Percentiles rank a stretch among this genome's conserved stretches.
Conservation (phyloP, 345 rosid species). For the Eutrema yunnanense region DNA sequence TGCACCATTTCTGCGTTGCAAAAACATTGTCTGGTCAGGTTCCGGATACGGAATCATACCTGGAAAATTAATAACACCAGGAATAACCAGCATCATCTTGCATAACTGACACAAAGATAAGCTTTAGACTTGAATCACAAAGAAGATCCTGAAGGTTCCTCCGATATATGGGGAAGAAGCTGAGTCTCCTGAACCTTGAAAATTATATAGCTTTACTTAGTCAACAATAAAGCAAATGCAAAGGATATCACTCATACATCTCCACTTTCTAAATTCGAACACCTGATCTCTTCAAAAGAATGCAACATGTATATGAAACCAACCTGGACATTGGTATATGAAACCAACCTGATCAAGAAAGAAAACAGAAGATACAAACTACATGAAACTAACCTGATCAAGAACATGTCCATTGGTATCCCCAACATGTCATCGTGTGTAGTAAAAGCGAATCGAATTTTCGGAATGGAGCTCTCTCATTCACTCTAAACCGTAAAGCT, state of each 20-base stretch:
- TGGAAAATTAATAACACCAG: conserved; percentile 29
- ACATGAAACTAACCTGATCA: conserved; percentile 67
- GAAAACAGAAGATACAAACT: not conserved
- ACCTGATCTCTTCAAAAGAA: not conserved
- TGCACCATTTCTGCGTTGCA: conserved; percentile 87
- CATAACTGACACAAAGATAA: conserved; percentile 21
- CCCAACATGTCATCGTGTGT: too few species aligned
- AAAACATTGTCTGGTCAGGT: conserved; percentile 91
- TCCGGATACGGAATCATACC: conserved; percentile 96
- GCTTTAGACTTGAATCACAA: conserved; percentile 74
- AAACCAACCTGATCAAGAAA: conserved; percentile 89
- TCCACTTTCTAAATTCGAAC: not conserved
- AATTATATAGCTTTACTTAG: conserved; percentile 12
- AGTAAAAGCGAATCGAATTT: too few species aligned
- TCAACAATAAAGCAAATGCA: conserved; percentile 2
- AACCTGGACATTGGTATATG: not conserved
- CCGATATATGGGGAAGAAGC: conserved; percentile 57
- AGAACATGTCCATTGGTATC: conserved; percentile 76
- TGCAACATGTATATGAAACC: conserved; percentile 4
- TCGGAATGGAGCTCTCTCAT: too few species aligned
- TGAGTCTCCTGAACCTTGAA: conserved; percentile 75
- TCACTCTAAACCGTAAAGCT: too few species aligned
- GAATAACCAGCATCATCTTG: conserved; percentile 10
- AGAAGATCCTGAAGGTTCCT: conserved; percentile 95
- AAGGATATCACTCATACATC: not conserved